Percentiles rank a stretch among this genome's conserved stretches.
Conservation (phyloP, 2,329 filamentous ascomycete species). For the Apiospora marii region DNA sequence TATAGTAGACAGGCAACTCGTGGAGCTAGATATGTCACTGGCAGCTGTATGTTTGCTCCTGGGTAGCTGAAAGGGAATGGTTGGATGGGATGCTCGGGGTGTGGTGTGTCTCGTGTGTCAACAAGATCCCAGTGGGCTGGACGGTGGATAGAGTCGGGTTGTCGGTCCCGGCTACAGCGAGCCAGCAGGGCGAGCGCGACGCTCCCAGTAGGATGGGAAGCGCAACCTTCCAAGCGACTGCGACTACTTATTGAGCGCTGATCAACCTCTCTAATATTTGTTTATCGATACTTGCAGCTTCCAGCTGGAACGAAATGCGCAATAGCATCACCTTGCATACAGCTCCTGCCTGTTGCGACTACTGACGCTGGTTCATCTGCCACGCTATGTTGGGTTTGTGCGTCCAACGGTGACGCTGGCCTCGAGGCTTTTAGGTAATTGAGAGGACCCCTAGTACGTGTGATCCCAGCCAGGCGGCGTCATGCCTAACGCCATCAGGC, state of each 20-base stretch:
- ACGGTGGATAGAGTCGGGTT: conserved; percentile 13
- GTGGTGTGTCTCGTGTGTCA: conserved; percentile 13
- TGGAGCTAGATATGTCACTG: conserved; percentile 20
- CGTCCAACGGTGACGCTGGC: conserved; percentile 6
- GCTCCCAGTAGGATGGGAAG: not conserved
- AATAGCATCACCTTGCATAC: conserved; percentile 9
- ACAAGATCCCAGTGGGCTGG: conserved; percentile 18
- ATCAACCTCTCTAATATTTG: not conserved
- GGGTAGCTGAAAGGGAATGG: not conserved
- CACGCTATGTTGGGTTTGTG: not conserved
- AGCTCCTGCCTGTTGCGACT: conserved; percentile 9
- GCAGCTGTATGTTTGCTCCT: conserved; percentile 8
- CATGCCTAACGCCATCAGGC: not conserved
- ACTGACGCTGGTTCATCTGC: not conserved
- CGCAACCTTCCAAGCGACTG: not conserved
- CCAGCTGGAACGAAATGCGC: not conserved
- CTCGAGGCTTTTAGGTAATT: not conserved
- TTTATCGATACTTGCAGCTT: not conserved
- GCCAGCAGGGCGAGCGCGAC: not conserved
- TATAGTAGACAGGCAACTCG: not conserved
- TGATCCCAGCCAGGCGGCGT: not conserved
- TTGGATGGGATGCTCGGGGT: conserved; percentile 8
- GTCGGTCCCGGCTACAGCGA: conserved; percentile 12
- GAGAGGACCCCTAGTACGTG: conserved; percentile 1
- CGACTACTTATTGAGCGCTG: not conserved